Evolutionary conservation across 257 asterid species (phyloP), one percentile per base, ranked within the genome.

Genomic region (Cordia subcordata): DNA sequence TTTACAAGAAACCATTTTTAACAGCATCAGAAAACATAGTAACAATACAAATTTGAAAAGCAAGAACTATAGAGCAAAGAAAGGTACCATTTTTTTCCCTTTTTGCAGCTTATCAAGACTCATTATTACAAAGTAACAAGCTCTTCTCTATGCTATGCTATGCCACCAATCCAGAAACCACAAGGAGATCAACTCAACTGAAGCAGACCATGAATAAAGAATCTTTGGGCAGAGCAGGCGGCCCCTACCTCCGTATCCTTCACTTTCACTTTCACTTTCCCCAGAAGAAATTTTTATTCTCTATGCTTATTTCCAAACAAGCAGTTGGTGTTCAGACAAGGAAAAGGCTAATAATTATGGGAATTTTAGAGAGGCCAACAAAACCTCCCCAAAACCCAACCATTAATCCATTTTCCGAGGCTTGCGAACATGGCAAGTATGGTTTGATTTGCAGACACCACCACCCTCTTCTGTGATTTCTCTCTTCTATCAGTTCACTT

Each of bases 361-460:
- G 81, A 82, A 73, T 75, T 80, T 85, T 58, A 87, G 94, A 85
- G 94, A 82, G 92, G 95, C 86, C 82, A 77, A 37, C 61, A 72
- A 56, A 81, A 64, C 77, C 89, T 76, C 96, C 80, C 98, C 86
- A 80, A 85, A 83, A 75, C 78, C 90, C 84, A 75, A 71, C 68
- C 74, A 72, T 84, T 81, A 82, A 27, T 27, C 84, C 96, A 85
- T 81, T 71, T 42, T 73, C 68, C 74, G 47, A 73, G 72, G 71
- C 60, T 56, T 62, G 52, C 62, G 65, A 80, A 75, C 96, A 90
- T 90, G 76, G 77, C 78, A 69, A n/a, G n/a, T n/a, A n/a, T n/a
- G n/a, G n/a, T 42, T 35, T 53, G 47, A 42, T 42, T 42, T 42
- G 47, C 47, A 42, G 10, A 42, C 12, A 42, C 12, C 47, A 42